Percentiles rank a stretch among this genome's conserved stretches.
phyloP scores from a whole-genome alignment of 148 eudicot species.

The Drosera capensis region DNA sequence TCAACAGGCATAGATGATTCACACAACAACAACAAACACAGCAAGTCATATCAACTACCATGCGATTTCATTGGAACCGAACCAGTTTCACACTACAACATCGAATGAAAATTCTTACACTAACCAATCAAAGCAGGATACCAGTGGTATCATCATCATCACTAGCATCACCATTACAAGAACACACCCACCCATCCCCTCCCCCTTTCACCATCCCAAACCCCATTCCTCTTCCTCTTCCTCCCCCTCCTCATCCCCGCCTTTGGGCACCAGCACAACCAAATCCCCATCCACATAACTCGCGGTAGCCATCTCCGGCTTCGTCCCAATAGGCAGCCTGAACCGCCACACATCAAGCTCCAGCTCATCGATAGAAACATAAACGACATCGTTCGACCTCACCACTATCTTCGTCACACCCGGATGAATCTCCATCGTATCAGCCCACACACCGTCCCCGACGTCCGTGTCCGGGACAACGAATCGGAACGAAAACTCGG shows the following conservation, averaged over 20 bases:
- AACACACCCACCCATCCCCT: no score
- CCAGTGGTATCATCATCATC: no score
- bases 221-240: no score
- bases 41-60: no score
- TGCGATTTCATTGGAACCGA: no score
- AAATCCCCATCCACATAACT: conserved; percentile 28
- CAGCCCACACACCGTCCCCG: conserved; percentile 16
- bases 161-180: no score
- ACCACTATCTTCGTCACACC: conserved; percentile 56
- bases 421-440: conserved; percentile 39
- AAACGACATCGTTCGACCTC: conserved; percentile 11
- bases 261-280: conserved; percentile 55
- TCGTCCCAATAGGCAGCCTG: conserved; percentile 35
- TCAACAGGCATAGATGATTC: no score
- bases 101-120: no score
- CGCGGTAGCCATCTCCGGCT: conserved; percentile 48
- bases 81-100: no score
- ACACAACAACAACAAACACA: no score
- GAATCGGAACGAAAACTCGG: conserved; percentile 25
- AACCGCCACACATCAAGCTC: conserved; percentile 57
- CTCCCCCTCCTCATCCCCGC: conserved; percentile 11
- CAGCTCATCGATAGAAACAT: conserved; percentile 15
- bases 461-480: conserved; percentile 11
- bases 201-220: no score
- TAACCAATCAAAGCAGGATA: no score